Percentiles rank a stretch among this genome's conserved stretches.
Conservation (phyloP, 2,329 filamentous ascomycete genomes). For the Venturia aucupariae region DNA sequence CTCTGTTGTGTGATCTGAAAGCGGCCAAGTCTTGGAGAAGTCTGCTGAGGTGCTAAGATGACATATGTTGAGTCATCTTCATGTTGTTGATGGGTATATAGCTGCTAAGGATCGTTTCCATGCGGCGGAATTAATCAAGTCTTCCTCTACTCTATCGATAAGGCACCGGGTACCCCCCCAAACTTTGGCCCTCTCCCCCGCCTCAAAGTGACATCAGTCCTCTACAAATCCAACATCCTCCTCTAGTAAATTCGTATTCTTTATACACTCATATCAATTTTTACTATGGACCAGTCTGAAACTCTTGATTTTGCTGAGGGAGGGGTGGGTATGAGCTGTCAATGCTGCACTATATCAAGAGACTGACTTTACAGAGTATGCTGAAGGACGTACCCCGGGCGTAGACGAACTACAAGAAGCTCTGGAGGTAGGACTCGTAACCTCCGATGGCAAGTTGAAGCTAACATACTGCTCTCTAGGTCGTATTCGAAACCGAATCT, state of each 20-base stretch:
- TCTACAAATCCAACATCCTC: neutral
- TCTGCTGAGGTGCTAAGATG: no score
- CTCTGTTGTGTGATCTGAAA: no score
- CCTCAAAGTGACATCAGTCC: neutral
- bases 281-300: neutral
- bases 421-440: slow-evolving; percentile 29
- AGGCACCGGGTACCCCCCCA: no score
- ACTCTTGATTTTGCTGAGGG: slow-evolving; percentile 1
- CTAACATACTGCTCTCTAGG: slow-evolving; percentile 29
- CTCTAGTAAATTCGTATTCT: neutral
- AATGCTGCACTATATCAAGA: neutral
- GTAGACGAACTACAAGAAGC: slow-evolving; percentile 31
- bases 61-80: neutral
- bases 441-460: neutral
- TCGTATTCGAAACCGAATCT: slow-evolving; percentile 45
- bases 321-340: slow-evolving; percentile 1
- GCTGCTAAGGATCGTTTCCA: neutral
- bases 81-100: neutral
- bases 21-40: no score
- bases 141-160: neutral
- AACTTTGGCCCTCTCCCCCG: neutral
- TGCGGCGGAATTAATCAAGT: neutral
- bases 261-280: neutral
- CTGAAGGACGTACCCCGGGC: slow-evolving; percentile 19
- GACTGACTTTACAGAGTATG: neutral